Conservation (phyloP, 352 stramenopile species). For the Phytophthora cactorum region DNA sequence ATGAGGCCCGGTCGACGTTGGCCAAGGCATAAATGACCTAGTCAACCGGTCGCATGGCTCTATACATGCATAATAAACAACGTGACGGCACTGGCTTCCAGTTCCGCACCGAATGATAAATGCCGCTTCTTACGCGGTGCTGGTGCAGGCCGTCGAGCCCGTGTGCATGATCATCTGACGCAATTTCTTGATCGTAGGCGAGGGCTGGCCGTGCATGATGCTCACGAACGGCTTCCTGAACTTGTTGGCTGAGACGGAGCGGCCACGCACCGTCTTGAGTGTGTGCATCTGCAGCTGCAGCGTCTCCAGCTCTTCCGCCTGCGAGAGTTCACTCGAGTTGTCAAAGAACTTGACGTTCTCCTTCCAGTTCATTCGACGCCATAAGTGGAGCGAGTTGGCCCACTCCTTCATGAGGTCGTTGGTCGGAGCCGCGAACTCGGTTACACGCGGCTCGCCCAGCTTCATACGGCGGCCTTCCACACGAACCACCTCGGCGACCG, state of each 20-base stretch:
- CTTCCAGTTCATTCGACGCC: conserved; percentile 89
- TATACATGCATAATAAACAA: conserved; percentile 48
- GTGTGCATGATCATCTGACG: conserved; percentile 62
- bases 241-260: conserved; percentile 41
- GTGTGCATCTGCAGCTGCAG: conserved; percentile 67
- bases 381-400: conserved; percentile 84
- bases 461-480: conserved; percentile 85
- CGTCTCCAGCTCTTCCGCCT: conserved; percentile 62
- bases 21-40: conserved; percentile 4
- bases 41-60: conserved; percentile 23
- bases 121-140: conserved; percentile 33
- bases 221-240: conserved; percentile 64
- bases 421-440: conserved; percentile 74
- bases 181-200: conserved; percentile 76
- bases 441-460: conserved; percentile 62
- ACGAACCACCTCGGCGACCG: conserved; percentile 66
- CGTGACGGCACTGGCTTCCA: conserved; percentile 14
- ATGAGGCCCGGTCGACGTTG: conserved; percentile 7
- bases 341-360: conserved; percentile 90
- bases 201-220: conserved; percentile 65
- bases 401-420: conserved; percentile 89
- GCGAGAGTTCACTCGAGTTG: conserved; percentile 50
- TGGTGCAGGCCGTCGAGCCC: conserved; percentile 44
- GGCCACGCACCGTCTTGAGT: conserved; percentile 55
- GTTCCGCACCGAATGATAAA: conserved; percentile 20